A percentile compares a stretch with the other conserved stretches of the same genome.
Conservation (phyloP, 2,329 filamentous ascomycete species). For the Ascochyta rabiei region DNA sequence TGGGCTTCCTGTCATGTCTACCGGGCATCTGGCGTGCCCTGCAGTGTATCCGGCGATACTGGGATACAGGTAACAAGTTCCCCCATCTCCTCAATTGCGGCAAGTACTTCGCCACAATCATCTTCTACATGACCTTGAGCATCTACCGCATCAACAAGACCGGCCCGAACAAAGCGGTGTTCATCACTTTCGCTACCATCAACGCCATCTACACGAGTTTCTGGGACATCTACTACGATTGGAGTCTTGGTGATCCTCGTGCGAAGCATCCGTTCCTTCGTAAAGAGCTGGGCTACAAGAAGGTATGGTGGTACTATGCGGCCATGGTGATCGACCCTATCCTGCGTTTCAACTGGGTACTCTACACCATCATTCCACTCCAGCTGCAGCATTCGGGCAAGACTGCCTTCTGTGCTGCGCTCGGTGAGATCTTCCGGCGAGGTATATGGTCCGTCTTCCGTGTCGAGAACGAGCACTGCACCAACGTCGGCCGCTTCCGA, state of each 20-base stretch:
- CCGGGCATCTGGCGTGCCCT: constrained; percentile 89
- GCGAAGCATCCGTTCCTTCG: constrained; percentile 68
- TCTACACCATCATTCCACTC: constrained; percentile 83
- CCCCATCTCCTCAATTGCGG: constrained; percentile 91
- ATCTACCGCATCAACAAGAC: constrained; percentile 77
- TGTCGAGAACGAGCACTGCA: constrained; percentile 97
- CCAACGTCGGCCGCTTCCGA: constrained; percentile 80
- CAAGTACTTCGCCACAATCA: constrained; percentile 86
- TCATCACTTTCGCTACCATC: constrained; percentile 78
- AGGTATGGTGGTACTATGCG: constrained; percentile 80
- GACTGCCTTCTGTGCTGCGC: constrained; percentile 76
- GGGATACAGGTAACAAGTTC: constrained; percentile 84
- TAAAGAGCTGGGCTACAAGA: constrained; percentile 79
- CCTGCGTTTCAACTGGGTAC: constrained; percentile 91
- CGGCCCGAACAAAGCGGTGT: constrained; percentile 67
- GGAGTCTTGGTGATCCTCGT: constrained; percentile 82
- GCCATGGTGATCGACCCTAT: constrained; percentile 85
- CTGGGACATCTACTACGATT: constrained; percentile 98
- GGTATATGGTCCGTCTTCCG: constrained; percentile 92
- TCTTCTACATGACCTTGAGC: constrained; percentile 78
- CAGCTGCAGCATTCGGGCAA: constrained; percentile 83
- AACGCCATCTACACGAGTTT: constrained; percentile 85
- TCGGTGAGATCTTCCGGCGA: constrained; percentile 81
- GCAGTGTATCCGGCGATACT: constrained; percentile 89
- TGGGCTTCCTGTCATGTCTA: constrained; percentile 84